Evolutionary conservation across 176 grass and related monocot species (phyloP), one percentile per base, ranked within the genome.

Genomic region (Zea luxurians): DNA sequence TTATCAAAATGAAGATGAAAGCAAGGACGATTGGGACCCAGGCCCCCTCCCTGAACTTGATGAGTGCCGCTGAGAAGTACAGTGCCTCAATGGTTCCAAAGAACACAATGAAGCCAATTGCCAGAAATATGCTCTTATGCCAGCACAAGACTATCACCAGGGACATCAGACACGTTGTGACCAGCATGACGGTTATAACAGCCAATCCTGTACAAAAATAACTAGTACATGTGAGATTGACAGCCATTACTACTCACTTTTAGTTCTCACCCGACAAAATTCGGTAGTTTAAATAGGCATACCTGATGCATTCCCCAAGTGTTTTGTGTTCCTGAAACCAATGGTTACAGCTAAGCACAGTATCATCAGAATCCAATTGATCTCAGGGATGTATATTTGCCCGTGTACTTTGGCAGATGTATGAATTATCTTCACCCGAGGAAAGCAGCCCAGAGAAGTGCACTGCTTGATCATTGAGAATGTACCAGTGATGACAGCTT

Each of bases 391-490:
- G 70, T 99, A 99, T 47, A 99, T 99, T 81, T 99, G 96, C 9
- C 96, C 96, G 0, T 99, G 96, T 45, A 99, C 78, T 85, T 93
- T 92, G 27, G 83, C 70, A 4, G 96, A 99, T 40, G 96, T 99
- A 54, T 99, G 96, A 45, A 99, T 40, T 53, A 99, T 99, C 80
- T 99, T 99, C 70, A 99, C 96, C 36, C 87, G 84, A 38, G 96
- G 96, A 93, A 99, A 99, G 78, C 96, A 99, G n/a, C 89, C 96
- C n/a, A 99, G 81, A 61, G 92, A 73, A 16, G 90, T 87, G 78
- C 96, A 99, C 79, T 99, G 92, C 70, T 95, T 95, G 68, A 99
- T 95, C 73, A 99, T 99, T 46, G 96, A 95, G 71, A 99, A 99
- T 20, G 96, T 99, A 9, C 92, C 88, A 0, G 96, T 95, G 69